These are phyloP conservation scores for Stagonosporopsis vannaccii DNA, from an alignment of 2,329 filamentous ascomycete genomes.

Conservation along the genomic window DNA sequence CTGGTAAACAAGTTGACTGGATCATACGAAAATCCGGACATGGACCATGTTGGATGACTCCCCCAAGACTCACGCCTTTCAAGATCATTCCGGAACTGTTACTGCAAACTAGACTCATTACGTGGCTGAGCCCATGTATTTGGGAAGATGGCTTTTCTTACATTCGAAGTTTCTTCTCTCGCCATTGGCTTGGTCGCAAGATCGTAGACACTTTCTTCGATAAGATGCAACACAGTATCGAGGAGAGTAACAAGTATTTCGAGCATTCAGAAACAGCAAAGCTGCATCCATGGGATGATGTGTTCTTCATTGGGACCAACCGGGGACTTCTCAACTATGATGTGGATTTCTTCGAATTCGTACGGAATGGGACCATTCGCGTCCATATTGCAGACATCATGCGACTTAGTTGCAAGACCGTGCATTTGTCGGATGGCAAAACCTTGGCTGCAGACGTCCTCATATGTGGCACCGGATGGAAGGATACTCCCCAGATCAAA, in stretches of 20 bases:
- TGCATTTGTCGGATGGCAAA: conserved; percentile 59
- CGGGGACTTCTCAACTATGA: conserved; percentile 68
- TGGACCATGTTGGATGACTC: conserved; percentile 67
- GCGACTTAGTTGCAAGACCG: conserved; percentile 53
- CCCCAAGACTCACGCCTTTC: conserved; percentile 68
- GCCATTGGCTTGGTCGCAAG: conserved; percentile 62
- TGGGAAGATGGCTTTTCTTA: conserved; percentile 71
- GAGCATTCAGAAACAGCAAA: conserved; percentile 50
- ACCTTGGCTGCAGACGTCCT: conserved; percentile 58
- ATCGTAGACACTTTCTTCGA: conserved; percentile 63
- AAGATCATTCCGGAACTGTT: conserved; percentile 72
- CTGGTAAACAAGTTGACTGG: conserved; percentile 63
- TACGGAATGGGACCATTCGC: conserved; percentile 60
- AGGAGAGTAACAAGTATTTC: conserved; percentile 56
- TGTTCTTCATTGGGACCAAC: conserved; percentile 63
- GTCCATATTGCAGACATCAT: conserved; percentile 65
- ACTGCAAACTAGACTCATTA: conserved; percentile 69
- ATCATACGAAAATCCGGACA: conserved; percentile 64
- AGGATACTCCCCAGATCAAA: conserved; percentile 59
- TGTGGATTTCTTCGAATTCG: conserved; percentile 63
- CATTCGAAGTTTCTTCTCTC: conserved; percentile 64
- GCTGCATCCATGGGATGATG: conserved; percentile 51
- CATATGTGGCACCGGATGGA: conserved; percentile 66
- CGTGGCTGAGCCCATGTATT: conserved; percentile 78
- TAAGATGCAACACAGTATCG: conserved; percentile 61